phyloP scores from a whole-genome alignment of 768 basidiomycete species.

The Naganishia vaughanmartiniae region DNA sequence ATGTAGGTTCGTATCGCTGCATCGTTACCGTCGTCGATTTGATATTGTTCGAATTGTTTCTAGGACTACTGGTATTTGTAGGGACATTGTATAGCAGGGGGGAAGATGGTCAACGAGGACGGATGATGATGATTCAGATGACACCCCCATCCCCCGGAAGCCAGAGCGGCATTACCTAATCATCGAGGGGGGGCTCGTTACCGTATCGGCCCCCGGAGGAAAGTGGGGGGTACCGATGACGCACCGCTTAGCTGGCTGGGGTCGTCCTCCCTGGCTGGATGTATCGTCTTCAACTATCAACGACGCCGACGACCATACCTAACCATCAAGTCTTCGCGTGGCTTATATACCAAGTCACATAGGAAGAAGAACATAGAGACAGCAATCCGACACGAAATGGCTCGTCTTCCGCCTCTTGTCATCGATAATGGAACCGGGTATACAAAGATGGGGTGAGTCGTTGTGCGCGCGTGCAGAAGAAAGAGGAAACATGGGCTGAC shows the following conservation, averaged over 20 bases:
- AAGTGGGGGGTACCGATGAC: background rate
- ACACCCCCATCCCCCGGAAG: too few relatives aligned
- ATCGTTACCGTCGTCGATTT: too few relatives aligned
- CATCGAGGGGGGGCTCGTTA: background rate
- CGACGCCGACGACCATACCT: too few relatives aligned
- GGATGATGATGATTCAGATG: slow-evolving; percentile 2
- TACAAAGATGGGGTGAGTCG: slow-evolving; percentile 35
- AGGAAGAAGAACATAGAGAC: too few relatives aligned
- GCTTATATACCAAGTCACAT: too few relatives aligned
- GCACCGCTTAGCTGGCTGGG: background rate
- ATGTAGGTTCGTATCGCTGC: slow-evolving; percentile 14
- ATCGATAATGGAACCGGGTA: slow-evolving; percentile 23
- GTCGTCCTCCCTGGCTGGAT: too few relatives aligned
- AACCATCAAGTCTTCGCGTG: too few relatives aligned
- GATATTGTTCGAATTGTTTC: too few relatives aligned
- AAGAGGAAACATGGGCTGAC: too few relatives aligned
- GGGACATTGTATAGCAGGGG: background rate
- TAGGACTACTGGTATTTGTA: too few relatives aligned
- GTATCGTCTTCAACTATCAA: too few relatives aligned
- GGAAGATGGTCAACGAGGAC: background rate
- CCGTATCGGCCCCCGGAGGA: background rate
- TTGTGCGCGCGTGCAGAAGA: slow-evolving; percentile 16
- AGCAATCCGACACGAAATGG: slow-evolving; percentile 13
- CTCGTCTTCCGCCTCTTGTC: slow-evolving; percentile 14
- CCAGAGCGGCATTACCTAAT: background rate